phyloP scores from a whole-genome alignment of 352 stramenopile genomes.

The Aphanomyces cochlioides region DNA sequence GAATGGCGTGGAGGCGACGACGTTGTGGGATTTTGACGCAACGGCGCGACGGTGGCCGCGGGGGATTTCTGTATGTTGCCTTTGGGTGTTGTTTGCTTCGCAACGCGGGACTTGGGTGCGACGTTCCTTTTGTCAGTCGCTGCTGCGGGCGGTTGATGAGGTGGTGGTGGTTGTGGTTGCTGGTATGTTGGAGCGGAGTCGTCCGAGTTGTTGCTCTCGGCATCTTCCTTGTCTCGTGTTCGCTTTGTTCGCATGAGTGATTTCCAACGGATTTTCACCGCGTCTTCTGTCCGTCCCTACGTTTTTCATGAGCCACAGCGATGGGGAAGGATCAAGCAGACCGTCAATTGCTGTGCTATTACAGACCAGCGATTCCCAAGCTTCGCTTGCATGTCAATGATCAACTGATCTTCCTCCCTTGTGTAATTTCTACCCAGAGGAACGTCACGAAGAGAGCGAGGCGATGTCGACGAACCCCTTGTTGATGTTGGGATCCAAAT shows the following conservation, averaged over 20 bases:
- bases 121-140: no score
- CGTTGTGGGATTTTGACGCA: no score
- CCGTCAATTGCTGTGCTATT: constrained; percentile 87
- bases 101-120: no score
- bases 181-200: not conserved
- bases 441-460: not conserved
- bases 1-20: no score
- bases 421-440: constrained; percentile 61
- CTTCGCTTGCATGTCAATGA: constrained; percentile 90
- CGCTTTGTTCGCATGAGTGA: constrained; percentile 78
- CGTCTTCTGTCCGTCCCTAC: constrained; percentile 88
- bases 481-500: constrained; percentile 90
- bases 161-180: not conserved
- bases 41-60: no score
- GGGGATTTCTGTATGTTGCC: no score
- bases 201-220: constrained; percentile 30
- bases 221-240: constrained; percentile 66
- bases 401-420: constrained; percentile 89
- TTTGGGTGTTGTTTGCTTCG: no score
- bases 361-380: constrained; percentile 91
- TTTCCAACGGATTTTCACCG: constrained; percentile 93
- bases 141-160: not conserved
- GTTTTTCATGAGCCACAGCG: no score
- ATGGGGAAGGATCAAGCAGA: constrained; percentile 27
- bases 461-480: constrained; percentile 62